Base-by-base conservation (phyloP, 1,284 basidiomycete species). In the Stygiomarasmius scandens region DNA sequence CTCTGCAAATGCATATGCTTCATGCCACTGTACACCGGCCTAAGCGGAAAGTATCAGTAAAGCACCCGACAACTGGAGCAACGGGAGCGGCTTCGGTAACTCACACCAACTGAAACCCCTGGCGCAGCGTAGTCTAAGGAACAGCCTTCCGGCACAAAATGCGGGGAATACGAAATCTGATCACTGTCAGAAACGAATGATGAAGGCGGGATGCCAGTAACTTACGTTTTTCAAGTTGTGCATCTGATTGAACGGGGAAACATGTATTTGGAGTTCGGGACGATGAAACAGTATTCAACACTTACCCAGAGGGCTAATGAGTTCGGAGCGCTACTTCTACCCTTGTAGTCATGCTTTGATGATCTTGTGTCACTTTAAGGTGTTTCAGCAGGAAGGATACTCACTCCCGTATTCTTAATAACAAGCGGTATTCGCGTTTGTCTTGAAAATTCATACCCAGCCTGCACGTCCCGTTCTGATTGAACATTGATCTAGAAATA, bases 351-450 rank as follows among this genome's bases (percentile, higher is more conserved):
- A 58, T 80, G 78, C 74, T 79, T n/a, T 45, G 2, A 43, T 14
- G 25, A 23, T 16, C 38, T 8, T n/a, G 19, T 34, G 49, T 55
- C 29, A 49, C 34, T 38, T 14, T 23, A 19, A 10, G 19, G 19
- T 19, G 58, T 54, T n/a, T 24, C 38, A 2, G 27, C 20, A 10
- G 29, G 23, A 43, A 55, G 24, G 22, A 14, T 14, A 25, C 23
- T 23, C 58, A 79, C 79, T 22, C 80, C 81, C 11, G 79, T 79
- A 63, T 83, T 83, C 60, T 81, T 80, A 22, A 83, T 69, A 2
- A 77, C 75, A 20, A 83, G 60, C 5, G 77, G 78, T 10, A 80
- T 66, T 14, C 68, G 64, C 1, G 74, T 75, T 27, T 64, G 60
- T 58, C 66, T 72, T 2, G 75, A 69, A 60, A 82, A 82, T 2